phyloP scores from a whole-genome alignment of 208 protist genomes.

The Naegleria fowleri region DNA sequence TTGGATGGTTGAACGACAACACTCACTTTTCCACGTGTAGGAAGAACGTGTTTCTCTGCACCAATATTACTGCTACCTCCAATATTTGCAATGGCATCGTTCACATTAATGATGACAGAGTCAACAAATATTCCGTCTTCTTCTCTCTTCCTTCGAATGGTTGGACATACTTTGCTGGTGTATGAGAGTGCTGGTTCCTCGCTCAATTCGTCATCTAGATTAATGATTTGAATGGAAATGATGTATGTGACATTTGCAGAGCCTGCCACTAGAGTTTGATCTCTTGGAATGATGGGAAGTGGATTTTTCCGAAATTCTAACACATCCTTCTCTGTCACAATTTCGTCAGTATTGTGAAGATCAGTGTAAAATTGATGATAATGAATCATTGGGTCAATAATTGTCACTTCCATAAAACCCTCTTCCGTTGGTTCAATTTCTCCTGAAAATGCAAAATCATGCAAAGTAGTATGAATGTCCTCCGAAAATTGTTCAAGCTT shows the following conservation, averaged over 20 bases:
- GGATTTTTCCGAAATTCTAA: neutral
- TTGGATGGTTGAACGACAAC: neutral
- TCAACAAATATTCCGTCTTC: slow-evolving; percentile 1
- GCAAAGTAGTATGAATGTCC: neutral
- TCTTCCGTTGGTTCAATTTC: neutral
- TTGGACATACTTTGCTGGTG: neutral
- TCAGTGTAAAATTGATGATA: slow-evolving; percentile 5
- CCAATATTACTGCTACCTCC: neutral
- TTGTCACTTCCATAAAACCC: neutral
- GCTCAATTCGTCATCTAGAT: neutral
- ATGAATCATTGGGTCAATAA: slow-evolving; percentile 19
- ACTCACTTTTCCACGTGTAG: neutral
- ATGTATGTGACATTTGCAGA: neutral
- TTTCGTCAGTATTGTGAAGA: neutral
- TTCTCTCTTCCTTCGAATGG: neutral
- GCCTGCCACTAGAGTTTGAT: neutral
- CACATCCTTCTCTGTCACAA: neutral
- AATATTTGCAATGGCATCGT: neutral
- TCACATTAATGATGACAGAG: neutral
- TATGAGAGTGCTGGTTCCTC: neutral
- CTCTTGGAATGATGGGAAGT: neutral
- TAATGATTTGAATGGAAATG: neutral
- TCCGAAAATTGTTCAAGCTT: neutral
- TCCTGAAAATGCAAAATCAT: neutral
- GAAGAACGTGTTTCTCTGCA: neutral